phyloP scores from a whole-genome alignment of 768 basidiomycete species.

The Termitomyces sp. region DNA sequence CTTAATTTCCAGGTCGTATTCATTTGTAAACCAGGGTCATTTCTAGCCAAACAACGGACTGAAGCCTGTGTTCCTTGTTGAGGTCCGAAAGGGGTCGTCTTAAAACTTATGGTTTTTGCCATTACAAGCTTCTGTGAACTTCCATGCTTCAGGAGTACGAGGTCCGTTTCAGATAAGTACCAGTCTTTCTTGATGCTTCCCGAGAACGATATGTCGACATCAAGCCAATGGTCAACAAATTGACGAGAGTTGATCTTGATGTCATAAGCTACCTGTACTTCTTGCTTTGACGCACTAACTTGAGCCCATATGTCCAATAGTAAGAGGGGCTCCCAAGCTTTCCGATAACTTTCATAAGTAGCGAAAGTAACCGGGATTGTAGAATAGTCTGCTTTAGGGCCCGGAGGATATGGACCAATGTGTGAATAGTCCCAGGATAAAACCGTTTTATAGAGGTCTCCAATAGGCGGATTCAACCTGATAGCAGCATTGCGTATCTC shows the following conservation, averaged over 20 bases:
- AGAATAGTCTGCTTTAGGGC: conserved; percentile 28
- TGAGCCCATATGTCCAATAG: conserved; percentile 91
- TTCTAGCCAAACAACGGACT: conserved; percentile 47
- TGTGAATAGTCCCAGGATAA: conserved; percentile 87
- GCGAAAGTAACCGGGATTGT: conserved; percentile 64
- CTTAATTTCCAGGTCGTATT: conserved; percentile 67
- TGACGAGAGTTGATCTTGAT: conserved; percentile 65
- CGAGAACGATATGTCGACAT: conserved; percentile 64
- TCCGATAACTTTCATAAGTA: conserved; percentile 62
- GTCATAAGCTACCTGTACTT: conserved; percentile 44
- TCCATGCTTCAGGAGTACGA: conserved; percentile 71
- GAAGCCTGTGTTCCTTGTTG: conserved; percentile 53
- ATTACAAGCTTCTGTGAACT: conserved; percentile 52
- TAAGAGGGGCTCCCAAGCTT: conserved; percentile 79
- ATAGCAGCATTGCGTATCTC: conserved; percentile 57
- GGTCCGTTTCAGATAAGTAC: conserved; percentile 76
- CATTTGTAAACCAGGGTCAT: conserved; percentile 59
- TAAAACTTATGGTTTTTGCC: conserved; percentile 52
- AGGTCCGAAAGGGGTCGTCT: conserved; percentile 33
- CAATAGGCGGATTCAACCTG: conserved; percentile 80
- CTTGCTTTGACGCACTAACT: conserved; percentile 72
- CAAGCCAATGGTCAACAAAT: conserved; percentile 78
- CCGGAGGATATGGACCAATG: conserved; percentile 56
- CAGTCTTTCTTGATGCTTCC: conserved; percentile 63
- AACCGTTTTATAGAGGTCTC: conserved; percentile 68